Percentiles rank a stretch among this genome's conserved stretches.
These are phyloP conservation scores for Nemophila menziesii DNA, from an alignment of 257 asterid genomes.

Conservation along the genomic window DNA sequence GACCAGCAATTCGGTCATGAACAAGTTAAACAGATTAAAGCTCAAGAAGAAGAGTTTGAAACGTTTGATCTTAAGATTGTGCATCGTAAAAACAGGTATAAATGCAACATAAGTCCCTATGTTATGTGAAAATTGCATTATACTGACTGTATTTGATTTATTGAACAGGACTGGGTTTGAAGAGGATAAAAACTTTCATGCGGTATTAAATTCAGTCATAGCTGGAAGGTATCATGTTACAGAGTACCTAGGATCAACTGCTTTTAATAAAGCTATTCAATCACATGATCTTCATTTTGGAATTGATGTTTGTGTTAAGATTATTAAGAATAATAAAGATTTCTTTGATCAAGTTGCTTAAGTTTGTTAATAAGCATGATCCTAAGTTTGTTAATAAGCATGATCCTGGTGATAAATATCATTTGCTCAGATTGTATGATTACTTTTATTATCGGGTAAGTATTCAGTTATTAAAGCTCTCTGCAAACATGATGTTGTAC, in stretches of 20 bases:
- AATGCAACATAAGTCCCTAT: too few relatives aligned
- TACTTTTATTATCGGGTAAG: slow-evolving; percentile 94
- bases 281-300: slow-evolving; percentile 99
- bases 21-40: slow-evolving; percentile 93
- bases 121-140: too few relatives aligned
- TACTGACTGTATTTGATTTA: too few relatives aligned
- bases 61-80: slow-evolving; percentile 86
- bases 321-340: slow-evolving; percentile 95
- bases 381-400: slow-evolving; percentile 90
- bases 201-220: slow-evolving; percentile 72
- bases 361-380: too few relatives aligned
- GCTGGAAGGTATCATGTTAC: slow-evolving; percentile 99
- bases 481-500: too few relatives aligned
- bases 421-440: slow-evolving; percentile 85
- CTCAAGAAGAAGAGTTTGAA: slow-evolving; percentile 97
- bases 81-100: slow-evolving; percentile 94
- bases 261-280: slow-evolving; percentile 98
- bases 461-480: too few relatives aligned
- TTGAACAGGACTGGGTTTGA: slow-evolving; percentile 99
- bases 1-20: too few relatives aligned
- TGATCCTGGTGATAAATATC: slow-evolving; percentile 97
- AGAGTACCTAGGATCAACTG: slow-evolving; percentile 99
- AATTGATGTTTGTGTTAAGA: slow-evolving; percentile 97
- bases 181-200: slow-evolving; percentile 94
- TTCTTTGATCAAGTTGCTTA: slow-evolving; percentile 98